Evolutionary conservation across 768 basidiomycete species (phyloP).

Genomic region (Serendipita indica): DNA sequence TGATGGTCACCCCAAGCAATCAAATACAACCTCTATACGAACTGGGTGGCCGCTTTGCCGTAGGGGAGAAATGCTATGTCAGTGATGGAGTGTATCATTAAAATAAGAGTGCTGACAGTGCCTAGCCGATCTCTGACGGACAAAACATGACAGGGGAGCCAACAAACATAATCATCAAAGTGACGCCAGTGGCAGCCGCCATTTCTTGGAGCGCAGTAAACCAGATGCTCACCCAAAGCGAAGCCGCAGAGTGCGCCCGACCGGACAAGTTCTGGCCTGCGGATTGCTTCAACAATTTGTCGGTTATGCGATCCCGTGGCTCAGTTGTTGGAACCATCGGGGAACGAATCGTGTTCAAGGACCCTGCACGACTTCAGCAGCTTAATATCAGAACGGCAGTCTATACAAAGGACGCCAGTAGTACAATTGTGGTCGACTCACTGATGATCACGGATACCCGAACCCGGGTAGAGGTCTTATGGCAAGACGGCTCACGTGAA

Average conservation of each 20-base stretch:
- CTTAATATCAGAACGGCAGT: slow-evolving; percentile 41
- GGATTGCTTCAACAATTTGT: slow-evolving; percentile 45
- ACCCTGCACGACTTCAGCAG: slow-evolving; percentile 18
- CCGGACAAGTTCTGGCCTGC: slow-evolving; percentile 68
- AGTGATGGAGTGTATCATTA: slow-evolving; percentile 23
- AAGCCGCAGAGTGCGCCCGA: slow-evolving; percentile 42
- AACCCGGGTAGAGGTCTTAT: slow-evolving; percentile 57
- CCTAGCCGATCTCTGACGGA: slow-evolving; percentile 31
- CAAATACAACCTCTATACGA: slow-evolving; percentile 58
- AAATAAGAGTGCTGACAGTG: no score
- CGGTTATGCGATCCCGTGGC: slow-evolving; percentile 42
- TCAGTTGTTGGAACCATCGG: slow-evolving; percentile 57
- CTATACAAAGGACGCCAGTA: slow-evolving; percentile 34
- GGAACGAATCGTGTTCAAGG: slow-evolving; percentile 51
- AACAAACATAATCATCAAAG: slow-evolving; percentile 50
- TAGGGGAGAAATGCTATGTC: slow-evolving; percentile 66
- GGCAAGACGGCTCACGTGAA: slow-evolving; percentile 75
- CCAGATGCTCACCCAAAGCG: slow-evolving; percentile 48
- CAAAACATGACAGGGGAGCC: slow-evolving; percentile 25
- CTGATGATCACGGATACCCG: slow-evolving; percentile 55
- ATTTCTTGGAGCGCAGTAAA: slow-evolving; percentile 80
- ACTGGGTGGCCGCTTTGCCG: slow-evolving; percentile 54
- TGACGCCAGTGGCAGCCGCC: slow-evolving; percentile 64
- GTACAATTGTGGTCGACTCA: slow-evolving; percentile 37
- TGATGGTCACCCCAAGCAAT: slow-evolving; percentile 45